A percentile compares a stretch with the other conserved stretches of the same genome.
These are phyloP conservation scores for Phaeomoniella chlamydospora DNA, from an alignment of 2,329 filamentous ascomycete species.

Conservation along the genomic window DNA sequence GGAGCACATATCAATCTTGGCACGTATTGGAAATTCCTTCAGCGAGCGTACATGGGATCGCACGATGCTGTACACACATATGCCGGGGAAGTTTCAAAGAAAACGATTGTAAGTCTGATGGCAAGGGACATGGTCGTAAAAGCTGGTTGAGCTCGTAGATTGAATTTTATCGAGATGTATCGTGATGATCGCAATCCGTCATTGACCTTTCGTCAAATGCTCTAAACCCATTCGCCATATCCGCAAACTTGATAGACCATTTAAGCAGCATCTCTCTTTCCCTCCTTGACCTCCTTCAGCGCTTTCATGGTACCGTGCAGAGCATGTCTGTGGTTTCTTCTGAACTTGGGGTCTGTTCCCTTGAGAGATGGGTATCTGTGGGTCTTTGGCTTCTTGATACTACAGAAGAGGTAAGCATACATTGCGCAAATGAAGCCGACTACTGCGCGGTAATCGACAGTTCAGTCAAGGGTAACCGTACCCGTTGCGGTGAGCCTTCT, in stretches of 20 bases:
- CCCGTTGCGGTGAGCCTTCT: conserved; percentile 99
- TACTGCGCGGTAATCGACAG: conserved; percentile 3
- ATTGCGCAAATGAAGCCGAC: too few relatives aligned
- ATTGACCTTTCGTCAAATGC: conserved; percentile 1
- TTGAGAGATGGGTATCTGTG: conserved; percentile 97
- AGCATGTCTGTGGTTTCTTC: conserved; percentile 99
- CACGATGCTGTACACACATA: conserved; percentile 59
- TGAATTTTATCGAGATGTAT: background rate
- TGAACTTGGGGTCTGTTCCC: conserved; percentile 98
- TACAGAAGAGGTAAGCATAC: conserved; percentile 27
- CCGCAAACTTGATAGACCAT: conserved; percentile 4
- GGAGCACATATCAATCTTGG: conserved; percentile 40
- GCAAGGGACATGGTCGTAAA: conserved; percentile 1
- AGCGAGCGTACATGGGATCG: conserved; percentile 46
- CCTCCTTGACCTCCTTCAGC: conserved; percentile 95
- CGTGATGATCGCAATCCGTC: background rate
- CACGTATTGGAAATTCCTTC: conserved; percentile 51
- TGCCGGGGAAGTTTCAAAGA: conserved; percentile 28
- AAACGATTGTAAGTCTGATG: background rate
- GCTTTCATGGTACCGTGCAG: conserved; percentile 98
- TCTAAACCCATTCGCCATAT: conserved; percentile 1
- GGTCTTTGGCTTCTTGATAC: conserved; percentile 99
- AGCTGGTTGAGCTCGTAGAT: background rate
- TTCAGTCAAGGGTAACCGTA: conserved; percentile 32
- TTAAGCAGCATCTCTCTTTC: conserved; percentile 75